Evolutionary conservation across 2,329 filamentous ascomycete genomes (phyloP), one percentile per base, ranked within the genome.

Genomic region (Pyrenophora graminea): DNA sequence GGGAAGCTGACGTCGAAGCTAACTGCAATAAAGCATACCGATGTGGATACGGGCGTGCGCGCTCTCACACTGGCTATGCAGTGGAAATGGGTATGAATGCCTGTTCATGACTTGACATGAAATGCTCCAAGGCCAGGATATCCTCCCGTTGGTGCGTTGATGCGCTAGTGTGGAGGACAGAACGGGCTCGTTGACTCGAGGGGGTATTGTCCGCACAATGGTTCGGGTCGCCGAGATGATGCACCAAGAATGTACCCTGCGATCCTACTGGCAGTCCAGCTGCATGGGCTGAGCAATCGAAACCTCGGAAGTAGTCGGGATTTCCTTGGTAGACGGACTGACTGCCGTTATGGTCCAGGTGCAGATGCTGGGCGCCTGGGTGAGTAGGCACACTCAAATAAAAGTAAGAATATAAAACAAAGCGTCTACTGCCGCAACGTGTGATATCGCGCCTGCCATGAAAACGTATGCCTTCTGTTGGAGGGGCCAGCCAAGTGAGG

Each of bases 311-410:
- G 36, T 21, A n/a, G 17, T 13, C 25, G 25, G 34, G 15, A 39
- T 7, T n/a, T 25, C 15, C 5, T 9, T 19, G 23, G 31, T 17
- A 18, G 7, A 38, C 18, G 30, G 43, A 27, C 36, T 23, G 32
- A 13, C 36, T 40, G 17, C 45, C 27, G 33, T n/a, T 17, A 47
- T 23, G 4, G 21, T 33, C 15, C 19, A 15, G 19, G 37, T 51
- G 48, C 48, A 37, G 31, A 42, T 47, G 13, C 12, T 13, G 8
- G 32, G 32, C 48, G 46, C 36, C 32, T 41, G 30, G 4, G 39
- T 36, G 37, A 37, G 32, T 23, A 33, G 32, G 10, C 25, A 10
- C n/a, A 48, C 17, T 33, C 48, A 33, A 39, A 21, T 21, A 21
- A 21, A 31, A 25, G 32, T 15, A 36, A 37, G 33, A 21, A 31